Evolutionary conservation across 345 rosid species (phyloP).

Genomic region (Linum tenue): DNA sequence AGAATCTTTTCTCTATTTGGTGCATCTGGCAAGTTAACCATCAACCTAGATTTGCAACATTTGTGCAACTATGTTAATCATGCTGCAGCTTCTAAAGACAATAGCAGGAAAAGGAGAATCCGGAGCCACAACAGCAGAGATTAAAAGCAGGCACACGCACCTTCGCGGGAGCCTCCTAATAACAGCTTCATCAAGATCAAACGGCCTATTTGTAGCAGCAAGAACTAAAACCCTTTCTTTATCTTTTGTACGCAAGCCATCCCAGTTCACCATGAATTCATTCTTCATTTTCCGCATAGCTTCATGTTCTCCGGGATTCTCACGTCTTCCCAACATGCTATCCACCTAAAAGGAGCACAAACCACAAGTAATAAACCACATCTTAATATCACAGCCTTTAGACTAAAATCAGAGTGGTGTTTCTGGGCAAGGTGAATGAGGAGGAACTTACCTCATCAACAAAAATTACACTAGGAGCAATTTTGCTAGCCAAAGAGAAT

Average conservation of each 20-base stretch:
- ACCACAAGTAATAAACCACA: neutral
- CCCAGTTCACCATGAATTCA: conserved; percentile 99
- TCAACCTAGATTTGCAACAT: conserved; percentile 47
- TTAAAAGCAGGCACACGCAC: conserved; percentile 17
- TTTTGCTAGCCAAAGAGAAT: conserved; percentile 95
- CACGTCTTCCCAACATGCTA: conserved; percentile 97
- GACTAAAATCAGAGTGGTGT: neutral
- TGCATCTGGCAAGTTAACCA: conserved; percentile 93
- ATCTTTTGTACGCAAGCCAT: conserved; percentile 91
- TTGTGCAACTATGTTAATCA: conserved; percentile 1
- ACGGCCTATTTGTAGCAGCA: conserved; percentile 94
- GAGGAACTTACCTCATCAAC: conserved; percentile 77
- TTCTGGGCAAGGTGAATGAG: neutral
- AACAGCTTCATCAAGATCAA: conserved; percentile 98
- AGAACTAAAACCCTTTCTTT: conserved; percentile 92
- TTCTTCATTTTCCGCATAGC: conserved; percentile 99
- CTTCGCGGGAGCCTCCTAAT: conserved; percentile 96
- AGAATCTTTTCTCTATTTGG: conserved; percentile 71
- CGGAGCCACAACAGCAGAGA: neutral
- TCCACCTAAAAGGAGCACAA: conserved; percentile 54
- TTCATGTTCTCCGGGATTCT: conserved; percentile 98
- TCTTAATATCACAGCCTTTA: neutral
- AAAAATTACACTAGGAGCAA: conserved; percentile 94
- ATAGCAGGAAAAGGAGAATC: neutral
- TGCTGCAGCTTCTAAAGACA: neutral